Evolutionary conservation across 2,329 filamentous ascomycete species (phyloP).

Genomic region (Verticillium tricorpus): DNA sequence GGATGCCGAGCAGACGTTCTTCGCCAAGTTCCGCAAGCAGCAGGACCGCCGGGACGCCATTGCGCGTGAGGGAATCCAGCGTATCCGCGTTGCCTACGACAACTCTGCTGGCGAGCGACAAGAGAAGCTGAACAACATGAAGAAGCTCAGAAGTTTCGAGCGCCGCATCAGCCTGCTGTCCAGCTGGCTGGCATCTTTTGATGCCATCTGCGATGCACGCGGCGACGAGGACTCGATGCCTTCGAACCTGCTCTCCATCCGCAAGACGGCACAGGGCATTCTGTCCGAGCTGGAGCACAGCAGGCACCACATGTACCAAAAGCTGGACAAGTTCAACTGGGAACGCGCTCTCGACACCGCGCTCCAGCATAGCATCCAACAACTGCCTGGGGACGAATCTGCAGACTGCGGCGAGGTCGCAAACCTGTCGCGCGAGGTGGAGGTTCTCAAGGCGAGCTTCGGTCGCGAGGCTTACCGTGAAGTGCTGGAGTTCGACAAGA

Average conservation of each 20-base stretch:
- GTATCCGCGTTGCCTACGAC: conserved; percentile 80
- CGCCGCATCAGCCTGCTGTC: conserved; percentile 81
- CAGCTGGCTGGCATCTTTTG: conserved; percentile 90
- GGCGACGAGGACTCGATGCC: conserved; percentile 67
- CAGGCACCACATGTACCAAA: conserved; percentile 84
- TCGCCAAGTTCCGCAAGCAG: conserved; percentile 87
- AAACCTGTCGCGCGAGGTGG: conserved; percentile 73
- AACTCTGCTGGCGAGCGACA: conserved; percentile 72
- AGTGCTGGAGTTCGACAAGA: conserved; percentile 79
- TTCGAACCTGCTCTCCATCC: conserved; percentile 65
- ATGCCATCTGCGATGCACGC: conserved; percentile 68
- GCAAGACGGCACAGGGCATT: conserved; percentile 85
- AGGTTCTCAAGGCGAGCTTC: conserved; percentile 78
- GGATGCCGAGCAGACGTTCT: conserved; percentile 76
- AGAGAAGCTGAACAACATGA: conserved; percentile 75
- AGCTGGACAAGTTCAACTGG: conserved; percentile 77
- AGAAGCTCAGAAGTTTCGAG: conserved; percentile 77
- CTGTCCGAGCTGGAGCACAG: conserved; percentile 85
- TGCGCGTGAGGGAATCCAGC: conserved; percentile 70
- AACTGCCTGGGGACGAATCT: conserved; percentile 50
- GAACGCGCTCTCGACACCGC: conserved; percentile 84
- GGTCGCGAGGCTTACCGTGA: conserved; percentile 74
- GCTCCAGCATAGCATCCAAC: conserved; percentile 76
- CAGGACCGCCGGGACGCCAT: conserved; percentile 76
- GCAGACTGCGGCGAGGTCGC: conserved; percentile 64